These are phyloP conservation scores for Pichia norvegensis DNA, from an alignment of 1,139 yeast species.

Conservation along the genomic window DNA sequence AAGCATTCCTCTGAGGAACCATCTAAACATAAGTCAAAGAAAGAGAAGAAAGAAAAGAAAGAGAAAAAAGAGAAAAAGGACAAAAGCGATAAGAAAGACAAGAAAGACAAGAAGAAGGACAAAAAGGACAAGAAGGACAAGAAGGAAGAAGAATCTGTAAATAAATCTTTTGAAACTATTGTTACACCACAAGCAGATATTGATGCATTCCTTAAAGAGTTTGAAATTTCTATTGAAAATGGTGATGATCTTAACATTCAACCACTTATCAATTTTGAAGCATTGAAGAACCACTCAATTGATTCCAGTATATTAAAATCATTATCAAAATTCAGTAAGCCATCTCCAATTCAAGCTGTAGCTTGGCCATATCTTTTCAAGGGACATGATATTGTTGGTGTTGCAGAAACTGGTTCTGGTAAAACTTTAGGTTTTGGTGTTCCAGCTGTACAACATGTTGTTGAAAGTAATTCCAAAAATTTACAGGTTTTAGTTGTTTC, in stretches of 20 bases:
- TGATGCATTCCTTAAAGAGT: conserved; percentile 54
- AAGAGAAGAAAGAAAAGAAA: conserved; percentile 34
- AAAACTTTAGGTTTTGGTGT: conserved; percentile 97
- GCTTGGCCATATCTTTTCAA: conserved; percentile 89
- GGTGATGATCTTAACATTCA: conserved; percentile 43
- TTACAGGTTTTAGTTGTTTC: conserved; percentile 78
- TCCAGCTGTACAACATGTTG: conserved; percentile 80
- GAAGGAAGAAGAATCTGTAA: conserved; percentile 32
- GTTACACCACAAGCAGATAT: conserved; percentile 45
- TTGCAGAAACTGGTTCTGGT: conserved; percentile 98
- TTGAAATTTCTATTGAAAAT: conserved; percentile 79
- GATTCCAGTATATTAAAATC: conserved; percentile 48
- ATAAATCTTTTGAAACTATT: conserved; percentile 34
- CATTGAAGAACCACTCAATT: conserved; percentile 39
- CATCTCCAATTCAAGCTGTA: conserved; percentile 95
- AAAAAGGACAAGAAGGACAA: conserved; percentile 33
- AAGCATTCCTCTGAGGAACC: conserved; percentile 30
- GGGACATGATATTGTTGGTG: conserved; percentile 88
- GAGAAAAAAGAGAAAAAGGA: conserved; percentile 35
- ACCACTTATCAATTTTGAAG: conserved; percentile 67
- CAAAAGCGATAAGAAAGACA: conserved; percentile 33
- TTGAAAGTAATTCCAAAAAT: conserved; percentile 38
- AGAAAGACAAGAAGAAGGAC: conserved; percentile 26
- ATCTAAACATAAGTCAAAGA: conserved; percentile 31
- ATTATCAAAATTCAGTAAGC: conserved; percentile 68